These are phyloP conservation scores for Penicillium sp. DNA, from an alignment of 2,329 filamentous ascomycete species.

Conservation along the genomic window DNA sequence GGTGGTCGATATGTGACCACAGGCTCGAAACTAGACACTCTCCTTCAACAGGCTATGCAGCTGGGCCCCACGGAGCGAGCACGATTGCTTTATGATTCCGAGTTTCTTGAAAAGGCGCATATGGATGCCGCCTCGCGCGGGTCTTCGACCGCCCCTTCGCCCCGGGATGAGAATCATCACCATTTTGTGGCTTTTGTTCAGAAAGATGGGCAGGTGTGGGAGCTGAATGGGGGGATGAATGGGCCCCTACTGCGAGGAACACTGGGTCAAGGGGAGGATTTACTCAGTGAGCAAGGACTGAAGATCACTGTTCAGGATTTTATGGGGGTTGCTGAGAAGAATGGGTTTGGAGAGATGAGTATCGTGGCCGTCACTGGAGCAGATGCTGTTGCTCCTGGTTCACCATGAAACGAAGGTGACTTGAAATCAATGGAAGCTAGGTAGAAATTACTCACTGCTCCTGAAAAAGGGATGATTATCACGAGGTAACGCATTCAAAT, in stretches of 20 bases:
- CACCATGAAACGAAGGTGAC: background rate
- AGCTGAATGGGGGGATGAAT: slow-evolving; percentile 29
- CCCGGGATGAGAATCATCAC: slow-evolving; percentile 25
- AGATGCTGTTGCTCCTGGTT: background rate
- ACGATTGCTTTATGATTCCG: slow-evolving; percentile 53
- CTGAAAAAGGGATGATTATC: background rate
- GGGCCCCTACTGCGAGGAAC: slow-evolving; percentile 44
- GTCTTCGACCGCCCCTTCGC: slow-evolving; percentile 21
- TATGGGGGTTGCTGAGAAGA: slow-evolving; percentile 18
- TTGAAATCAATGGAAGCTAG: background rate
- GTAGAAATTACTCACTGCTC: background rate
- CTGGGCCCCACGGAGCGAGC: slow-evolving; percentile 54
- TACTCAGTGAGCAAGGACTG: slow-evolving; percentile 26
- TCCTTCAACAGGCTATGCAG: slow-evolving; percentile 51
- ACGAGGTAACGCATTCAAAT: background rate
- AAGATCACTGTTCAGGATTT: slow-evolving; percentile 24
- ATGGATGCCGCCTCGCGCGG: slow-evolving; percentile 28
- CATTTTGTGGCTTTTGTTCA: slow-evolving; percentile 31
- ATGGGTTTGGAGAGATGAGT: slow-evolving; percentile 24
- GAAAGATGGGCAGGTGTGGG: slow-evolving; percentile 26
- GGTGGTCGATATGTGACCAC: slow-evolving; percentile 48
- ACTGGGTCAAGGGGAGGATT: slow-evolving; percentile 23
- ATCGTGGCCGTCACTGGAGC: slow-evolving; percentile 25
- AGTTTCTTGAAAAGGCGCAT: slow-evolving; percentile 33
- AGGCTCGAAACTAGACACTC: slow-evolving; percentile 49